phyloP scores from a whole-genome alignment of 2,329 filamentous ascomycete genomes.

The Colletotrichum australisinense region DNA sequence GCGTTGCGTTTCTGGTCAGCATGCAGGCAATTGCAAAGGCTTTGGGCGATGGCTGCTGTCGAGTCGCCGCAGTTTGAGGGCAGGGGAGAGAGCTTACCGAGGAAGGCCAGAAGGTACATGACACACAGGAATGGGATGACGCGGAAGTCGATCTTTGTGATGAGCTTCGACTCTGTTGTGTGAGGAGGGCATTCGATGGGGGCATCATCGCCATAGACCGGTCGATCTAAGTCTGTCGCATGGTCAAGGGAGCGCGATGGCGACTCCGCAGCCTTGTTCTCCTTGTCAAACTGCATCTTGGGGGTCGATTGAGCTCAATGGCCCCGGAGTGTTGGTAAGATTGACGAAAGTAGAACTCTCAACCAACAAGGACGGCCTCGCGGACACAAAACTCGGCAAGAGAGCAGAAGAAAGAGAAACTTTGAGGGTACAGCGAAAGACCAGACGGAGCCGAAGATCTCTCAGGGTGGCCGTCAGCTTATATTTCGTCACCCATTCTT shows the following conservation, averaged over 20 bases:
- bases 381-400: not conserved
- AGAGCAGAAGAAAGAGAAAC: too few species aligned
- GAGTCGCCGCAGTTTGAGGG: not conserved
- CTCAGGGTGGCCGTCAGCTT: conserved; percentile 24
- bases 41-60: not conserved
- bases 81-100: conserved; percentile 54
- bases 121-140: conserved; percentile 80
- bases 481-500: conserved; percentile 22
- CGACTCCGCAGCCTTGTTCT: conserved; percentile 18
- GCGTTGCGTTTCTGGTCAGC: not conserved
- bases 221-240: conserved; percentile 26
- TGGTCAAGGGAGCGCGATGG: conserved; percentile 28
- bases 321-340: not conserved
- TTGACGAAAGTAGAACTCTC: not conserved
- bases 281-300: conserved; percentile 32
- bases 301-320: not conserved
- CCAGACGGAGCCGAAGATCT: not conserved
- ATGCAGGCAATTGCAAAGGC: not conserved
- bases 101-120: conserved; percentile 77
- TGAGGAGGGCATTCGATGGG: conserved; percentile 57
- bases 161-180: conserved; percentile 72
- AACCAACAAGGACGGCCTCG: conserved; percentile 1
- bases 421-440: not conserved
- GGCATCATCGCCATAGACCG: conserved; percentile 16
- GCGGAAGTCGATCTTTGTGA: conserved; percentile 75